Percentiles rank a stretch among this genome's conserved stretches.
These are phyloP conservation scores for Clavispora asparagi DNA, from an alignment of 805 yeast genomes.

Conservation along the genomic window DNA sequence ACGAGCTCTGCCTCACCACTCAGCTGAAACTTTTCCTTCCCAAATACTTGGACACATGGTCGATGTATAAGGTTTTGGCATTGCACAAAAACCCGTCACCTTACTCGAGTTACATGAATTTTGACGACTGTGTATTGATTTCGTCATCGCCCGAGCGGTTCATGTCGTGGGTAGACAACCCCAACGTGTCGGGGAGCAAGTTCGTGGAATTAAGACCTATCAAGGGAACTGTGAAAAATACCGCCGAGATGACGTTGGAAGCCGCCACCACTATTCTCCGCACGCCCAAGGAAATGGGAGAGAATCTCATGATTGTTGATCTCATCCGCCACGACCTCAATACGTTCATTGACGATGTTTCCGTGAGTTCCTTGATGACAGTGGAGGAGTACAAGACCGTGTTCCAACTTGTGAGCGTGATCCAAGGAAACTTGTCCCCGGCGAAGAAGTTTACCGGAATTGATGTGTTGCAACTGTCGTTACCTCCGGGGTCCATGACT, in stretches of 20 bases:
- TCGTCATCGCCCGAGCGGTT: slow-evolving; percentile 96
- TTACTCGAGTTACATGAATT: slow-evolving; percentile 73
- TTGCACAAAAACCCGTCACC: slow-evolving; percentile 80
- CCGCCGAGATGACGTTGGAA: slow-evolving; percentile 46
- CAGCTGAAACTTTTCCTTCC: slow-evolving; percentile 59
- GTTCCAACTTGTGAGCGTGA: slow-evolving; percentile 86
- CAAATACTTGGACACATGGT: slow-evolving; percentile 58
- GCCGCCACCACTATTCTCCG: slow-evolving; percentile 61
- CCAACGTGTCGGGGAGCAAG: slow-evolving; percentile 17
- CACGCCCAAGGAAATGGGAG: slow-evolving; percentile 92
- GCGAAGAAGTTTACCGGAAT: slow-evolving; percentile 52
- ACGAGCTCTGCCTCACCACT: slow-evolving; percentile 86
- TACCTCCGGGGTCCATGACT: slow-evolving; percentile 99
- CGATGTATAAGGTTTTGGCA: slow-evolving; percentile 67
- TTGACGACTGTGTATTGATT: slow-evolving; percentile 58
- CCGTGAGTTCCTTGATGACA: slow-evolving; percentile 74
- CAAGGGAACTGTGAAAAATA: slow-evolving; percentile 87
- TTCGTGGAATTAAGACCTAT: slow-evolving; percentile 85
- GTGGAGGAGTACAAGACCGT: slow-evolving; percentile 93
- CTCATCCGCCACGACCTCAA: slow-evolving; percentile 87
- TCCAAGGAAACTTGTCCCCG: slow-evolving; percentile 52
- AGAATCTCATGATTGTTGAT: slow-evolving; percentile 95
- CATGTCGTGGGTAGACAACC: slow-evolving; percentile 61
- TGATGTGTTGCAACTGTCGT: slow-evolving; percentile 68
- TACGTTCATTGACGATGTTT: slow-evolving; percentile 58